Base-by-base conservation (phyloP, 2,329 filamentous ascomycete species). In the Diaporthe australafricana region DNA sequence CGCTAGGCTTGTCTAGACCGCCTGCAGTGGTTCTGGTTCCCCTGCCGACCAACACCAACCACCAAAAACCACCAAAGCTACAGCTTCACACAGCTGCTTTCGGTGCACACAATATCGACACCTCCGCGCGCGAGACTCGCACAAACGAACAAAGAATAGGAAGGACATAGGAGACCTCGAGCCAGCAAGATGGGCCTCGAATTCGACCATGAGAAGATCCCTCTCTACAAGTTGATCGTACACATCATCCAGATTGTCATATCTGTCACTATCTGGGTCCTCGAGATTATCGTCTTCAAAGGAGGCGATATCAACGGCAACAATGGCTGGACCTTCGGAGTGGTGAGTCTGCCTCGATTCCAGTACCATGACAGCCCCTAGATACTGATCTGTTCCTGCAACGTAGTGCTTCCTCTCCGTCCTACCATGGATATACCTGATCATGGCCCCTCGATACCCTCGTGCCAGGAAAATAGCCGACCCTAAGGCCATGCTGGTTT, bases 361-460 rank as follows among this genome's bases (percentile, higher is more conserved):
- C 42, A 14, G 35, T 5, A 38, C 63, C 22, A n/a, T 57, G 8
- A 40, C n/a, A 40, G 32, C 11, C n/a, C 40, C 25, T 16, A 20
- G 20, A 40, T 63, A 30, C 66, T 69, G 67, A 67, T 27, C 42
- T n/a, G 9, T 32, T 63, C 71, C 60, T 45, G 72, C 66, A 50
- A 65, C 53, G 38, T 72, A 93, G 91, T 91, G 89, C 80, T 92
- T 92, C 82, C 81, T 93, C 40, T 87, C 87, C 20, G 83, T 91
- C 57, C 90, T 89, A 0, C 89, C 89, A 55, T 90, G 90, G 84
- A 85, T 93, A 73, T 93, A 89, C 81, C 84, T 92, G 62, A 85
- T 88, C 76, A 89, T 91, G 86, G 88, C 90, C 4, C 90, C 90
- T 52, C 86, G 90, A 68, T 92, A 89, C 79, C 85, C 86, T 60